A percentile compares a stretch with the other conserved stretches of the same genome.
Evolutionary conservation across 1,139 yeast species (phyloP).

Genomic region (Blastobotrys serpentis): DNA sequence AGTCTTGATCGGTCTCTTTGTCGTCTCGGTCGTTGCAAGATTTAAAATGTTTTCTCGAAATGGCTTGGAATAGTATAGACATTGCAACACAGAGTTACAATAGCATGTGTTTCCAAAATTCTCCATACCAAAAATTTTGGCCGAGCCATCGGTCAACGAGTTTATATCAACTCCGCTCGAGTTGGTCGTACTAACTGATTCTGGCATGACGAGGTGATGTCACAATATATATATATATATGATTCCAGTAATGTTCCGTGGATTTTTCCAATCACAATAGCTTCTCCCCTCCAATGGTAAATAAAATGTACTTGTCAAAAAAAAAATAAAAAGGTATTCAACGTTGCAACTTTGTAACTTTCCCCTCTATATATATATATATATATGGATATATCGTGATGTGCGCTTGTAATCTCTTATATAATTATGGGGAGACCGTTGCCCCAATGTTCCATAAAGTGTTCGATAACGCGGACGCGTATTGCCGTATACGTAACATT

Average conservation of each 20-base stretch:
- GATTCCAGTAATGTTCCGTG: too few species aligned
- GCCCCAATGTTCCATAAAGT: neutral
- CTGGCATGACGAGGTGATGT: neutral
- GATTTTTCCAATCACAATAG: too few species aligned
- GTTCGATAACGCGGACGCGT: slow-evolving; percentile 1
- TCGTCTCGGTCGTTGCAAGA: slow-evolving; percentile 39
- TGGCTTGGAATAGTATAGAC: slow-evolving; percentile 69
- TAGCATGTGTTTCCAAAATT: slow-evolving; percentile 94
- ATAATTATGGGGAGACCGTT: slow-evolving; percentile 2
- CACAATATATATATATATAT: too few species aligned
- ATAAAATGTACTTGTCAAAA: too few species aligned
- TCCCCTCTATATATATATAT: neutral
- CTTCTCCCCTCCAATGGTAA: too few species aligned
- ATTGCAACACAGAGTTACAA: slow-evolving; percentile 88
- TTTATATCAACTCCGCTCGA: slow-evolving; percentile 17
- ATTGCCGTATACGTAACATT: slow-evolving; percentile 1
- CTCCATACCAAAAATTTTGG: slow-evolving; percentile 84
- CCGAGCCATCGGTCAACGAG: slow-evolving; percentile 32
- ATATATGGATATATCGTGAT: neutral
- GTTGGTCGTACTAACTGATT: neutral
- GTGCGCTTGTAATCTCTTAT: neutral
- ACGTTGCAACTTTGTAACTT: too few species aligned
- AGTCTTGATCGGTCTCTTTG: slow-evolving; percentile 25
- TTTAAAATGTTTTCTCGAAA: slow-evolving; percentile 61
- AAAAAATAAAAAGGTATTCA: too few species aligned